These are phyloP conservation scores for Chamaecyparis obtusa DNA, from an alignment of 75 land plant species.

Conservation along the genomic window DNA sequence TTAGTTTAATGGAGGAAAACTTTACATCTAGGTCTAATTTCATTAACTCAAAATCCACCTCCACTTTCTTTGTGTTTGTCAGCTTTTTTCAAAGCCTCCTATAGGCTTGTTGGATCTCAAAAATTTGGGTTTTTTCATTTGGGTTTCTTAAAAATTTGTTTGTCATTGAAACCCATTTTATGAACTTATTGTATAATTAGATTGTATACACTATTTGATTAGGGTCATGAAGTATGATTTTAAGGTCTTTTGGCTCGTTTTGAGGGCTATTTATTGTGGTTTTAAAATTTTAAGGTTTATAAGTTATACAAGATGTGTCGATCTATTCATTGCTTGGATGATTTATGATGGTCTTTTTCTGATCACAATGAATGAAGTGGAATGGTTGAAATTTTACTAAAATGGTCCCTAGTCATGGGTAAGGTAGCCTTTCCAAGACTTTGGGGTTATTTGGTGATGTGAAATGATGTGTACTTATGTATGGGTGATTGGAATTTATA, in stretches of 20 bases:
- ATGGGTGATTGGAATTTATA: constrained; percentile 9
- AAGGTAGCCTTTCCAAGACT: not conserved
- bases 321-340: not conserved
- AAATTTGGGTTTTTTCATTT: not conserved
- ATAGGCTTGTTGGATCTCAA: not conserved
- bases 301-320: not conserved
- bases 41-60: not conserved
- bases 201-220: not conserved
- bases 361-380: not conserved
- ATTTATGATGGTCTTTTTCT: not conserved
- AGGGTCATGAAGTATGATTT: not conserved
- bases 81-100: not conserved
- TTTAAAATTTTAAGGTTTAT: not conserved
- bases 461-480: not conserved
- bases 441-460: not conserved
- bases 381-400: not conserved
- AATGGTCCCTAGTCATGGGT: not conserved
- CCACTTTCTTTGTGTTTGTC: not conserved
- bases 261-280: not conserved
- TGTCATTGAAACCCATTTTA: not conserved
- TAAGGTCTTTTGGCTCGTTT: not conserved
- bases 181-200: not conserved
- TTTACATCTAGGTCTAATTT: not conserved
- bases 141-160: not conserved
- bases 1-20: constrained; percentile 1